Conservation (phyloP, 371 early-diverging fungal genomes). For the Syncephalastrum racemosum region DNA sequence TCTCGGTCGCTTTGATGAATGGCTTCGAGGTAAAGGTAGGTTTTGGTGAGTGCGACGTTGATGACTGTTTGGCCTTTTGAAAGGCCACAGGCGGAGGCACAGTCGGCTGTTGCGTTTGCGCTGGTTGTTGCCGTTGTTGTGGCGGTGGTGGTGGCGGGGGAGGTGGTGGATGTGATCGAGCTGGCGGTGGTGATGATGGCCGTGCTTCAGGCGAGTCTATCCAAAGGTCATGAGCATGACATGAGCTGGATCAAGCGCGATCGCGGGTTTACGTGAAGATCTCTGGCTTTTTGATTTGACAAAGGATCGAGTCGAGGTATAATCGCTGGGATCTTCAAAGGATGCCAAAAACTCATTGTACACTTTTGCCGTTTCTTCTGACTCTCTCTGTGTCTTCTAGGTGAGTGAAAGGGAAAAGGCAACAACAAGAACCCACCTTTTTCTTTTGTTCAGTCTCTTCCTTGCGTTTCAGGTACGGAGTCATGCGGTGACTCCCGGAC, state of each 20-base stretch:
- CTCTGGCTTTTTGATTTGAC: slow-evolving; percentile 59
- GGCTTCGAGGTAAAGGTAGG: slow-evolving; percentile 31
- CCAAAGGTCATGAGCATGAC: neutral
- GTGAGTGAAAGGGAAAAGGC: neutral
- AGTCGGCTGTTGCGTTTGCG: no score
- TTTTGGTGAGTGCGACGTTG: slow-evolving; percentile 5
- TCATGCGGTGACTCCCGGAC: slow-evolving; percentile 68
- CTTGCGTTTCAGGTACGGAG: slow-evolving; percentile 72
- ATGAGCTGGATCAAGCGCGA: neutral
- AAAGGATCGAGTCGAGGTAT: slow-evolving; percentile 54
- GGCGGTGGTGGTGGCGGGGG: slow-evolving; percentile 1
- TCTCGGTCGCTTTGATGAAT: slow-evolving; percentile 32
- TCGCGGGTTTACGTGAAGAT: neutral
- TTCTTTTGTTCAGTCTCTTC: slow-evolving; percentile 74
- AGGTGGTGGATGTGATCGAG: slow-evolving; percentile 7
- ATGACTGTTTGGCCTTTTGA: no score
- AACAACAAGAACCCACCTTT: slow-evolving; percentile 49
- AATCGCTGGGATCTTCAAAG: slow-evolving; percentile 64
- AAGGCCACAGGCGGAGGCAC: no score
- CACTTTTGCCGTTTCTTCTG: slow-evolving; percentile 75
- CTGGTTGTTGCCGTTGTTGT: neutral
- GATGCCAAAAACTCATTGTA: slow-evolving; percentile 86
- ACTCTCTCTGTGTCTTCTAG: slow-evolving; percentile 49
- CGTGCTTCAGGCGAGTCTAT: neutral
- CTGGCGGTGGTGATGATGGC: slow-evolving; percentile 8